Base-by-base conservation (phyloP, 352 stramenopile species). In the Globisporangium carolinianum region DNA sequence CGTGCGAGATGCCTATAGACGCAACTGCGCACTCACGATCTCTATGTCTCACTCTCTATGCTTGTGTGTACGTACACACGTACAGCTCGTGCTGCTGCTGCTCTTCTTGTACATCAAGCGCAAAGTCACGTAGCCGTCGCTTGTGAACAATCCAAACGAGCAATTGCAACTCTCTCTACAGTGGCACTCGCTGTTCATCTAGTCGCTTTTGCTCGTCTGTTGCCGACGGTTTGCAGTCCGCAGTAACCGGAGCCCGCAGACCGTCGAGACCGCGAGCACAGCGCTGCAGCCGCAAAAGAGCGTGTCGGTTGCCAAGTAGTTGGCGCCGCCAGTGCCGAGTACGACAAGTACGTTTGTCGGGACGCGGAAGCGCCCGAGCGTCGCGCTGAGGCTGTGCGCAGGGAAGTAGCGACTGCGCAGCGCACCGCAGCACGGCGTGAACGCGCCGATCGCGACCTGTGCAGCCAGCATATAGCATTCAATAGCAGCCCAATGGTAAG, bases 291-390 rank as follows among this genome's bases (percentile, higher is more conserved):
- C 57, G 14, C 52, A 54, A 43, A 85, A 87, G 36, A 88, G 71
- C 36, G 67, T 58, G 45, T 67, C 9, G 15, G 47, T 67, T 7
- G 63, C 62, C 37, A 73, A 55, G 35, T 76, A 69, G 46, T 61
- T 72, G n/a, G 66, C 50, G 6, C 75, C 62, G 3, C 68, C 69
- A 46, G 73, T 83, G 46, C 80, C 80, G 14, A 86, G 50, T 12
- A 88, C 69, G 6, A 91, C 80, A 7, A 89, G 45, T 4, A 89
- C 14, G 39, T 91, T 91, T 3, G 81, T 82, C 9, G 80, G 80
- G 2, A 91, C 41, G 6, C 80, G 79, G 37, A 87, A 86, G 17
- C 74, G 37, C 4, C 64, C 68, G 39, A 89, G 54, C 14, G 76
- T 80, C 5, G 75, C 82, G 58, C 69, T 79, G 32, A 89, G 58